Evolutionary conservation across 208 protist species (phyloP), one percentile per base, ranked within the genome.

Genomic region (Spongospora subterranea): DNA sequence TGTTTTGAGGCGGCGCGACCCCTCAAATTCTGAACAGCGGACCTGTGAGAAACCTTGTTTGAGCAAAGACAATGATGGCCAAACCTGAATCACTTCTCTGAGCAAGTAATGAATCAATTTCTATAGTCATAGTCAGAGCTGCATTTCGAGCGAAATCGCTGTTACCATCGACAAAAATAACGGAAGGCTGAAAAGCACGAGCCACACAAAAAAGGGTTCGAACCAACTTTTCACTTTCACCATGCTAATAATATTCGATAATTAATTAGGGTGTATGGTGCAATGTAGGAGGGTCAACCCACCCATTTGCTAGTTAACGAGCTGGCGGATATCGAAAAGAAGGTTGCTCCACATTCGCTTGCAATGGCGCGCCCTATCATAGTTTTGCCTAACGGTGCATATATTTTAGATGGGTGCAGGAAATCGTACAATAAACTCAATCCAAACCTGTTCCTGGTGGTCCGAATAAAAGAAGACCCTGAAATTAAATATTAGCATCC

Each of bases 91-190:
- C 71, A 43, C 71, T 82, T 39, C 71, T 6, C 35, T 82, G 71
- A 6, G 71, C n/a, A 6, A 82, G 40, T 82, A 82, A 43, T n/a
- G 71, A 82, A 82, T 82, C 71, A n/a, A 82, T 82, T 35, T 82
- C 71, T 82, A 43, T 35, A n/a, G 13, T 43, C 17, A 29, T 6
- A 35, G n/a, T 82, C 40, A 82, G 71, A 39, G 35, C 17, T 6
- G 35, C 17, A 82, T 43, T 40, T 45, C 17, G 71, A 45, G 6
- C 6, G 71, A 13, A 43, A 82, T 82, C n/a, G n/a, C 35, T 82
- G 71, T 82, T 24, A 82, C 97, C 96, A 88, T 97, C 96, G 82
- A 97, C 96, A 92, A 97, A 97, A 6, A 97, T 96, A 40, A 97
- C 94, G 13, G 95, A 89, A 20, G 96, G 95, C 89, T 95, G 93